Evolutionary conservation across 805 yeast species (phyloP).

Genomic region (Ogataea parapolymorpha): DNA sequence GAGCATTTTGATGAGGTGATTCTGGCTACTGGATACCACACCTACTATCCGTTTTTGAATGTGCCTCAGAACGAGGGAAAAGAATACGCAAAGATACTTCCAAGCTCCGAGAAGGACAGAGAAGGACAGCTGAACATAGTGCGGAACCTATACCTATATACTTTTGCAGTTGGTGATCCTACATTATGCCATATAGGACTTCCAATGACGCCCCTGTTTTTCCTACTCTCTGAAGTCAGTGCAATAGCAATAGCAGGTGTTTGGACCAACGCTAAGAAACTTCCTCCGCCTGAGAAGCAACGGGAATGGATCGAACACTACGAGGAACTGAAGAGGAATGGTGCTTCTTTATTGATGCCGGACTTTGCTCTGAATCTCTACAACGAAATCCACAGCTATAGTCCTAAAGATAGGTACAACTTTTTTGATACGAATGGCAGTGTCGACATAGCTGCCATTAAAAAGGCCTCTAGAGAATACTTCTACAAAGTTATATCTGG

Average conservation of each 20-base stretch:
- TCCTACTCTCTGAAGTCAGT: slow-evolving; percentile 47
- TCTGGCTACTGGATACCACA: slow-evolving; percentile 51
- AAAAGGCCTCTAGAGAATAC: no score
- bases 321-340: background rate
- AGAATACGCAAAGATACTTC: slow-evolving; percentile 1
- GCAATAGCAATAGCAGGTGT: slow-evolving; percentile 52
- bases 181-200: slow-evolving; percentile 41
- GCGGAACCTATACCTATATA: slow-evolving; percentile 28
- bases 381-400: background rate
- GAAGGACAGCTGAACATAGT: slow-evolving; percentile 2
- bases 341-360: background rate
- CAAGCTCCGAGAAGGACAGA: slow-evolving; percentile 1
- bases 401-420: slow-evolving; percentile 1
- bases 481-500: slow-evolving; percentile 1
- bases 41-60: slow-evolving; percentile 39
- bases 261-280: slow-evolving; percentile 4
- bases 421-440: background rate
- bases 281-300: slow-evolving; percentile 1
- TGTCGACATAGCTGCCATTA: background rate
- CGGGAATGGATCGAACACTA: slow-evolving; percentile 11
- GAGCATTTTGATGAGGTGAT: slow-evolving; percentile 38
- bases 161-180: slow-evolving; percentile 41
- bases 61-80: slow-evolving; percentile 6
- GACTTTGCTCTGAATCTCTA: background rate
- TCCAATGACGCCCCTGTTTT: slow-evolving; percentile 41